Conservation (phyloP, 495 filamentous ascomycete genomes). For the Chaetomium tenue region DNA sequence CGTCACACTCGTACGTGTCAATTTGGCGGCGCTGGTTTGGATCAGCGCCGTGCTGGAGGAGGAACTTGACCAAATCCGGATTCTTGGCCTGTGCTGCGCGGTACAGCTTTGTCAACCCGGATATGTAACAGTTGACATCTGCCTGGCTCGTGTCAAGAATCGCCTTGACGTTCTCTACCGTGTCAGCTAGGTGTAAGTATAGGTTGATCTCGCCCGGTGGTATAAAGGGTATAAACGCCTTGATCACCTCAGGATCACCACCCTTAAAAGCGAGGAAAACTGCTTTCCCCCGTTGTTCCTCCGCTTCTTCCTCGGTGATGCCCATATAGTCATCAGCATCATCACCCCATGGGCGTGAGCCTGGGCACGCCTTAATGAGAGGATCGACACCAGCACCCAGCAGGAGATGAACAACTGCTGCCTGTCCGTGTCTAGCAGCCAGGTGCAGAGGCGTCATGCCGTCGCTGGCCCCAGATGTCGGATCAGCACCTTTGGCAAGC, state of each 20-base stretch:
- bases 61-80: constrained; percentile 23
- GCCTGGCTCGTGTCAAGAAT: constrained; percentile 10
- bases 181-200: not conserved
- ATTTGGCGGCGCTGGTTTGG: constrained; percentile 3
- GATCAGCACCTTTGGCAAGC: constrained; percentile 23
- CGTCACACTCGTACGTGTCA: not conserved
- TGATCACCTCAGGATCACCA: constrained; percentile 1
- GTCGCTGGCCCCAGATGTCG: constrained; percentile 14
- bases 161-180: not conserved
- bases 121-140: not conserved
- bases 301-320: constrained; percentile 10
- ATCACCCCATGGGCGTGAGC: not conserved
- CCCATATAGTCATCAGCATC: not conserved
- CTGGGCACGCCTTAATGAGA: constrained; percentile 27
- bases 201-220: constrained; percentile 11
- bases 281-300: constrained; percentile 20
- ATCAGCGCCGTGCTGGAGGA: constrained; percentile 24
- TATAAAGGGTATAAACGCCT: constrained; percentile 10
- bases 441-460: constrained; percentile 33
- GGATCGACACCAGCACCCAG: constrained; percentile 35
- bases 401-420: constrained; percentile 23
- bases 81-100: not conserved
- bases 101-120: not conserved
- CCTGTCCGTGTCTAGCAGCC: constrained; percentile 22
- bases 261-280: constrained; percentile 14